These are phyloP conservation scores for Trypanosoma caninum DNA, from an alignment of 208 protist species.

Conservation along the genomic window DNA sequence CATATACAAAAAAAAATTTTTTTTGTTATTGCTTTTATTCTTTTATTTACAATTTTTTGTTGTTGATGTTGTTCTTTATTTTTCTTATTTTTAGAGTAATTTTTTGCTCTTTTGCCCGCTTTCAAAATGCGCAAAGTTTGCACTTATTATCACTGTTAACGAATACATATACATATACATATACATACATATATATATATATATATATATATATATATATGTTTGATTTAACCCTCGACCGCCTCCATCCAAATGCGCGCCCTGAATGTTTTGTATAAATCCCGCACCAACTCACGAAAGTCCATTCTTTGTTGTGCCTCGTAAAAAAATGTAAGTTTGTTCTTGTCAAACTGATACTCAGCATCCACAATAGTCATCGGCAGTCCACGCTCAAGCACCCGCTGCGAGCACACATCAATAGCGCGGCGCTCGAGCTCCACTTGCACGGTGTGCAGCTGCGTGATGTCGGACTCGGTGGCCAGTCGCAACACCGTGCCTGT, in stretches of 20 bases:
- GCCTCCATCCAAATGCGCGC: slow-evolving; percentile 91
- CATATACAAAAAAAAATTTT: too few relatives aligned
- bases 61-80: too few relatives aligned
- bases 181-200: too few relatives aligned
- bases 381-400: slow-evolving; percentile 76
- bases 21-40: too few relatives aligned
- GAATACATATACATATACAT: too few relatives aligned
- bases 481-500: slow-evolving; percentile 76
- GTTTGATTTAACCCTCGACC: slow-evolving; percentile 43
- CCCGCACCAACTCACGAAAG: slow-evolving; percentile 84
- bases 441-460: slow-evolving; percentile 66
- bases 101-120: too few relatives aligned
- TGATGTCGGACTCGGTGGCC: slow-evolving; percentile 55
- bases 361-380: slow-evolving; percentile 90
- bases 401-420: slow-evolving; percentile 73
- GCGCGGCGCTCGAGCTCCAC: slow-evolving; percentile 78
- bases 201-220: too few relatives aligned
- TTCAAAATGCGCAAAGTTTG: too few relatives aligned
- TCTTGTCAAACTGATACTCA: slow-evolving; percentile 91
- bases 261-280: slow-evolving; percentile 87
- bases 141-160: too few relatives aligned
- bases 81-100: too few relatives aligned
- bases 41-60: too few relatives aligned
- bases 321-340: slow-evolving; percentile 92
- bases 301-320: slow-evolving; percentile 85